Conservation (phyloP, 768 basidiomycete species). For the Russula emetica region DNA sequence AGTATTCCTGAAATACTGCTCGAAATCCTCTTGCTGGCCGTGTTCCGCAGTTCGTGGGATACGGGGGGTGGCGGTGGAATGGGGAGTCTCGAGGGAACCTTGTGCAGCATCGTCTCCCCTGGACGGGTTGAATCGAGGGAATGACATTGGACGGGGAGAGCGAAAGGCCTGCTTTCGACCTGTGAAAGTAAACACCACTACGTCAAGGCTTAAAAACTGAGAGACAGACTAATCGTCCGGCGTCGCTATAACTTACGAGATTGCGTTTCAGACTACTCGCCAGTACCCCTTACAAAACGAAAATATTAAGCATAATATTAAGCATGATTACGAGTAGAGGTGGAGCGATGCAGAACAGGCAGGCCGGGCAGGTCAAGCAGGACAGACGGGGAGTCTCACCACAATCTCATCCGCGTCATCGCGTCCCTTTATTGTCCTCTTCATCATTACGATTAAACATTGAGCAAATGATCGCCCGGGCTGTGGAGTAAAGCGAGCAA, state of each 20-base stretch:
- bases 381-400: too few species aligned
- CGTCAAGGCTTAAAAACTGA: not conserved
- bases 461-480: too few species aligned
- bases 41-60: not conserved
- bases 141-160: not conserved
- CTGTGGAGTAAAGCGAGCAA: too few species aligned
- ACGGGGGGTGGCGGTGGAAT: not conserved
- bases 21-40: not conserved
- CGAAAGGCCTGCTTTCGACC: conserved; percentile 24
- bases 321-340: too few species aligned
- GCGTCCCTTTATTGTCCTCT: too few species aligned
- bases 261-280: conserved; percentile 3
- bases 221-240: not conserved
- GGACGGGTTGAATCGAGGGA: not conserved
- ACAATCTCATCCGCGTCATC: too few species aligned
- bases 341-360: too few species aligned
- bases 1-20: not conserved
- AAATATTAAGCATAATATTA: too few species aligned
- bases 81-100: not conserved
- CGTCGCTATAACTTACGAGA: not conserved
- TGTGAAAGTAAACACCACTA: not conserved
- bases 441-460: too few species aligned
- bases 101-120: not conserved
- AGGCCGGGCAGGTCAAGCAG: too few species aligned
- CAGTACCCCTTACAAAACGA: not conserved